A percentile compares a stretch with the other conserved stretches of the same genome.
Evolutionary conservation across 2,329 filamentous ascomycete species (phyloP).

Genomic region (Dendrostoma leiphaemia): DNA sequence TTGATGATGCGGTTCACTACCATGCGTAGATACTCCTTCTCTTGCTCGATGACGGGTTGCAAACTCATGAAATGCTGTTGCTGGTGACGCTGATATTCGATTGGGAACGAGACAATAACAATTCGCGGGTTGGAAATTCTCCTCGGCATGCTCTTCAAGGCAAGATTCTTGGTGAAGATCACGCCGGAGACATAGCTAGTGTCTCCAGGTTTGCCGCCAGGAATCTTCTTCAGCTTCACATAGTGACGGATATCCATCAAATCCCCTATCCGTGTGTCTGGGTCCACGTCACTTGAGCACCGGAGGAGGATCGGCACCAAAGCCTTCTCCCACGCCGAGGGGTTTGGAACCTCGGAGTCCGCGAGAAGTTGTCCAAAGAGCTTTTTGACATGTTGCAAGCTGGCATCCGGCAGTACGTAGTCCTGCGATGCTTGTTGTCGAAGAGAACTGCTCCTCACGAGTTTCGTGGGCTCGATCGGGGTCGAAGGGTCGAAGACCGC

Average conservation of each 20-base stretch:
- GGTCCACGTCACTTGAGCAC: constrained; percentile 91
- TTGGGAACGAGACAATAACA: constrained; percentile 88
- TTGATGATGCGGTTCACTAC: constrained; percentile 89
- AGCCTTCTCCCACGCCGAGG: constrained; percentile 82
- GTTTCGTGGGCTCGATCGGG: constrained; percentile 41
- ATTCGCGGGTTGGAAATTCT: constrained; percentile 82
- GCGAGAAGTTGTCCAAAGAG: constrained; percentile 79
- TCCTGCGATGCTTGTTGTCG: constrained; percentile 70
- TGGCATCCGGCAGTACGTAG: constrained; percentile 84
- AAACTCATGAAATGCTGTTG: constrained; percentile 94
- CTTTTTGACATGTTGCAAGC: constrained; percentile 82
- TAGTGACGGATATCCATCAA: constrained; percentile 98
- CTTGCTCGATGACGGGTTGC: constrained; percentile 93
- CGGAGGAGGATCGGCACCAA: constrained; percentile 85
- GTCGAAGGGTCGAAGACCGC: constrained; percentile 44
- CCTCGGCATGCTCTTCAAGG: constrained; percentile 92
- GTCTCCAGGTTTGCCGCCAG: constrained; percentile 83
- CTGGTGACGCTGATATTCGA: constrained; percentile 92
- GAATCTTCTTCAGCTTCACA: constrained; percentile 95
- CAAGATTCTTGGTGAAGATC: constrained; percentile 95
- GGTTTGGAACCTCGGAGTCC: constrained; percentile 71
- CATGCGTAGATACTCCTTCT: constrained; percentile 88
- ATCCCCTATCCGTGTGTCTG: constrained; percentile 85
- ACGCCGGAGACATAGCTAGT: constrained; percentile 96
- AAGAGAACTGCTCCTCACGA: constrained; percentile 81